Evolutionary conservation across 2,329 filamentous ascomycete genomes (phyloP).

Genomic region (Trichoderma arundinaceum): DNA sequence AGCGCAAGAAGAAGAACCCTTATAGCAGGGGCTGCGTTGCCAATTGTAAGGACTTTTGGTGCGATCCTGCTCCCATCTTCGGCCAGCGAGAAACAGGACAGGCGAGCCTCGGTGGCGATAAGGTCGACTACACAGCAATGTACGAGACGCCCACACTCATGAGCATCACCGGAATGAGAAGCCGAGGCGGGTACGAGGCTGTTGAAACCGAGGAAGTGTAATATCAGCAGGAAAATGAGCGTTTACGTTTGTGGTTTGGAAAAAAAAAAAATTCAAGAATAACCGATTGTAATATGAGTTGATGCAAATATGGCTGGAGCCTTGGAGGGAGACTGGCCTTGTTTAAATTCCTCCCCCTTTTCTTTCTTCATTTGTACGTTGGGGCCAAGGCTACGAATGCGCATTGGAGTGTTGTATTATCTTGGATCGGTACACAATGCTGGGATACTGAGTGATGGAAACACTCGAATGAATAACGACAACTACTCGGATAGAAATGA

Average conservation of each 20-base stretch:
- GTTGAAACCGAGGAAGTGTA: slow-evolving; percentile 62
- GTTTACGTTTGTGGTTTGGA: background rate
- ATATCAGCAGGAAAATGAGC: slow-evolving; percentile 53
- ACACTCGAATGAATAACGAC: slow-evolving; percentile 23
- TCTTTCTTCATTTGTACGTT: background rate
- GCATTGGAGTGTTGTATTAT: slow-evolving; percentile 21
- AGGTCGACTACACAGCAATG: slow-evolving; percentile 85
- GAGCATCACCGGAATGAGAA: slow-evolving; percentile 56
- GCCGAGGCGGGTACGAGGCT: slow-evolving; percentile 65
- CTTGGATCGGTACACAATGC: slow-evolving; percentile 17
- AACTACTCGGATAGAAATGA: slow-evolving; percentile 18
- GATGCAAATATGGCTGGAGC: slow-evolving; percentile 1
- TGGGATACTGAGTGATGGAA: slow-evolving; percentile 15
- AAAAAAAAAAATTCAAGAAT: background rate
- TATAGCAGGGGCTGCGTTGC: slow-evolving; percentile 82
- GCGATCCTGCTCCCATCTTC: slow-evolving; percentile 83
- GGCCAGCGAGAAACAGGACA: slow-evolving; percentile 73
- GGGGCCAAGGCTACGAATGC: background rate
- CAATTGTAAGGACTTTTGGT: slow-evolving; percentile 98
- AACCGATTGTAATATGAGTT: slow-evolving; percentile 17
- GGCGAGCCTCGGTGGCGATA: slow-evolving; percentile 76
- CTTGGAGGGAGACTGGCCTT: background rate
- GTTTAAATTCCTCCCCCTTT: background rate
- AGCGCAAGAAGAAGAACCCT: slow-evolving; percentile 72
- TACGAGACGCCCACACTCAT: slow-evolving; percentile 83